A percentile compares a stretch with the other conserved stretches of the same genome.
These are phyloP conservation scores for Amanita rubescens DNA, from an alignment of 768 basidiomycete genomes.

Conservation along the genomic window DNA sequence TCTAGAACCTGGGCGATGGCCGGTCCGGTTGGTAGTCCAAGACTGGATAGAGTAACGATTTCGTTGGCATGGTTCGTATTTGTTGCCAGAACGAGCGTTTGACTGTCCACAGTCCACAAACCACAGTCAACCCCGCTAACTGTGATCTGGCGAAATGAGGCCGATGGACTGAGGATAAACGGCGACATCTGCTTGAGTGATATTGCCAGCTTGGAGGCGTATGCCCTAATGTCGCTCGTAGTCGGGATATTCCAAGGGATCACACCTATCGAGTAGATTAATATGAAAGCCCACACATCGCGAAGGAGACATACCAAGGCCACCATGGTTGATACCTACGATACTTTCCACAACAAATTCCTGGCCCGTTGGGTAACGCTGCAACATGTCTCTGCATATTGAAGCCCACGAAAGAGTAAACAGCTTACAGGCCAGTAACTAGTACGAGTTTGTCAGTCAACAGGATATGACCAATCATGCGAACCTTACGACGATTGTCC, in stretches of 20 bases:
- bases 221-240: constrained; percentile 41
- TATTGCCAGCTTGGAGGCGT: constrained; percentile 41
- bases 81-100: constrained; percentile 41
- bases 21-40: constrained; percentile 18
- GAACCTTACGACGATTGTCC: constrained; percentile 45
- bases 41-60: constrained; percentile 23
- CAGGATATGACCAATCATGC: neutral
- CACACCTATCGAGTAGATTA: constrained; percentile 24
- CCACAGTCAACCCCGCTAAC: constrained; percentile 40
- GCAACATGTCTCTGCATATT: neutral
- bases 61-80: constrained; percentile 40
- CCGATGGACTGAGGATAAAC: constrained; percentile 37
- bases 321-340: constrained; percentile 66
- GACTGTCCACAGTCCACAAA: constrained; percentile 34
- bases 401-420: neutral
- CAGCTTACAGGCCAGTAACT: constrained; percentile 44
- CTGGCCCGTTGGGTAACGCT: constrained; percentile 54
- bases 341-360: constrained; percentile 64
- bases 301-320: constrained; percentile 31
- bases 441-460: neutral
- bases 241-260: constrained; percentile 52
- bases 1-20: constrained; percentile 26
- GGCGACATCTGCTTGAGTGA: constrained; percentile 37
- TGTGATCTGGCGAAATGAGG: constrained; percentile 33
- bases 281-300: neutral